A percentile compares a stretch with the other conserved stretches of the same genome.
Conservation (phyloP, 1,284 basidiomycete genomes). For the Hortiboletus rubellus region DNA sequence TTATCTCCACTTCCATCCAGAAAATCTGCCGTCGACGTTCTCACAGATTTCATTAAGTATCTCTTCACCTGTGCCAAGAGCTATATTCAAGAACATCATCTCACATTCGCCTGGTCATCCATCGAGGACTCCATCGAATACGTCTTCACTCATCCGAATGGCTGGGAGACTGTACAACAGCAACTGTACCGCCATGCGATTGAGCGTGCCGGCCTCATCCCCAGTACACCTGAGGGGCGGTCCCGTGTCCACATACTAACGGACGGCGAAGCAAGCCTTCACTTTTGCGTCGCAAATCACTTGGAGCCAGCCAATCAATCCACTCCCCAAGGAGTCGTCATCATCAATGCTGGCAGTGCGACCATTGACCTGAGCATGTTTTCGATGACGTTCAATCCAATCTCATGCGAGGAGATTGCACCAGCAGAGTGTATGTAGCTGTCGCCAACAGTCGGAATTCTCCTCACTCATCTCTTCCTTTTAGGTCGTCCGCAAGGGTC, state of each 20-base stretch:
- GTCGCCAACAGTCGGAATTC: not conserved
- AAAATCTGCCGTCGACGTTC: conserved; percentile 45
- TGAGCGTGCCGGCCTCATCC: conserved; percentile 29
- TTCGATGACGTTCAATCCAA: conserved; percentile 26
- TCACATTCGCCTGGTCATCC: conserved; percentile 29
- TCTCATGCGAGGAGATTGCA: conserved; percentile 37
- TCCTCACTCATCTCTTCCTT: not conserved
- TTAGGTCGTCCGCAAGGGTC: conserved; percentile 24
- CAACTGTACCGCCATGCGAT: conserved; percentile 35
- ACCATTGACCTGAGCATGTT: conserved; percentile 50
- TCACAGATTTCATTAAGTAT: conserved; percentile 50
- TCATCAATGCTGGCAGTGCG: conserved; percentile 40
- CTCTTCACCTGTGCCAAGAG: conserved; percentile 42
- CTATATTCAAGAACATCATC: conserved; percentile 47
- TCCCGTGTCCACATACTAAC: conserved; percentile 22
- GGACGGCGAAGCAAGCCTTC: conserved; percentile 27
- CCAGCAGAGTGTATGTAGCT: conserved; percentile 37
- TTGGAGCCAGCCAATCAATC: conserved; percentile 1
- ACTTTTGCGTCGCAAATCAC: conserved; percentile 14
- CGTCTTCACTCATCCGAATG: conserved; percentile 41
- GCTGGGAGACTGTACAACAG: conserved; percentile 41
- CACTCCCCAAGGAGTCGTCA: conserved; percentile 36
- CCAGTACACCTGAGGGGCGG: conserved; percentile 17
- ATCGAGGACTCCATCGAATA: conserved; percentile 32
- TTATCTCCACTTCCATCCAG: conserved; percentile 29